phyloP scores from a whole-genome alignment of 1,139 yeast species.

The Geotrichum histeridarum region DNA sequence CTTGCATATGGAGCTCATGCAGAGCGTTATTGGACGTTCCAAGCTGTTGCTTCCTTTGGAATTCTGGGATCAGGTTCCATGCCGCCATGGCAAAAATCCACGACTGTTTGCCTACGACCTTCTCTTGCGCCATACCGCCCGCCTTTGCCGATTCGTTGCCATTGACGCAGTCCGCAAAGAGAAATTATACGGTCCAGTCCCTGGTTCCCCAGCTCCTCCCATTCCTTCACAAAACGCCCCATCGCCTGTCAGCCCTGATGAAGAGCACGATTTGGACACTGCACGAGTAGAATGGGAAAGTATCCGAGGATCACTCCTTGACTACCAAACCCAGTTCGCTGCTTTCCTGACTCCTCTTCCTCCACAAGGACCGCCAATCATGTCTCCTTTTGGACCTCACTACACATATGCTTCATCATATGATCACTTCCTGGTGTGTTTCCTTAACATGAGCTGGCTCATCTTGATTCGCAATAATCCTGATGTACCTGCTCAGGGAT shows the following conservation, averaged over 20 bases:
- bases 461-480: constrained; percentile 8
- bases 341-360: not conserved
- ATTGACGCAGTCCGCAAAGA: constrained; percentile 10
- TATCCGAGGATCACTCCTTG: not conserved
- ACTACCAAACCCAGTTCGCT: not conserved
- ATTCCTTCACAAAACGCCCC: not conserved
- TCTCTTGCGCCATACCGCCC: not conserved
- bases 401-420: not conserved
- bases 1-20: constrained; percentile 20
- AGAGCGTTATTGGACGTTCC: constrained; percentile 16
- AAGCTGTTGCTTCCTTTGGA: constrained; percentile 8
- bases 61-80: constrained; percentile 12
- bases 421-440: not conserved
- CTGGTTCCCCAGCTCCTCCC: not conserved
- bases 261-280: not conserved
- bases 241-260: not conserved
- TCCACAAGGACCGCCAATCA: constrained; percentile 1
- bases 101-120: constrained; percentile 5
- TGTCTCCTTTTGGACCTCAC: constrained; percentile 6
- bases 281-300: constrained; percentile 1
- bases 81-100: not conserved
- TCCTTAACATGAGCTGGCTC: constrained; percentile 6
- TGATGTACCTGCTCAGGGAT: constrained; percentile 8
- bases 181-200: not conserved
- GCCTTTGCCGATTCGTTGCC: constrained; percentile 3